Conservation (phyloP, 352 stramenopile species). For the Blastocystis sp. region DNA sequence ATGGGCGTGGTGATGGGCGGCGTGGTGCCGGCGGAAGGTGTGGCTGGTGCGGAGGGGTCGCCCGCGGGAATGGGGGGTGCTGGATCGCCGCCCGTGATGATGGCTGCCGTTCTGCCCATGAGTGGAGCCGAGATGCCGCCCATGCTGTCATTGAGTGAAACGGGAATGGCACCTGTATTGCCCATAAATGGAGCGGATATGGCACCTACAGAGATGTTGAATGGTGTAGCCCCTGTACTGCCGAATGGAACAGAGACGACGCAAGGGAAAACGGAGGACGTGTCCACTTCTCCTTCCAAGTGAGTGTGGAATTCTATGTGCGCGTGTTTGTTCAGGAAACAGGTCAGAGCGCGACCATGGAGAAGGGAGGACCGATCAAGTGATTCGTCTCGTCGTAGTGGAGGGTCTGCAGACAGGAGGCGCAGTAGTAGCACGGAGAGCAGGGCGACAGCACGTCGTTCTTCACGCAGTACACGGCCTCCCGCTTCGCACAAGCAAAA, state of each 20-base stretch:
- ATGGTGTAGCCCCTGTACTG: background rate
- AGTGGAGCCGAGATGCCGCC: background rate
- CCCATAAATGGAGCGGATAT: no score
- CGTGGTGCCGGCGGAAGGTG: background rate
- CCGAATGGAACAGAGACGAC: background rate
- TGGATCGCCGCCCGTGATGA: background rate
- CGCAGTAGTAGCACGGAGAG: constrained; percentile 49
- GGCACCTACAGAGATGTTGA: no score
- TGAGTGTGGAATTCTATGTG: background rate
- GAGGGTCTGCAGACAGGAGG: background rate
- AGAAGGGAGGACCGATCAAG: constrained; percentile 15
- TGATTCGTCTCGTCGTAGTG: constrained; percentile 5
- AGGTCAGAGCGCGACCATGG: background rate
- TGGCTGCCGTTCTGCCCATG: background rate
- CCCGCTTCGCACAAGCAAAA: background rate
- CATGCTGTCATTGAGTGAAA: background rate
- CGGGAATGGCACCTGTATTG: background rate
- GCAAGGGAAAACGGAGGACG: background rate
- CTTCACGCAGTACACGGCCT: constrained; percentile 17
- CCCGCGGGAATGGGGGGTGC: background rate
- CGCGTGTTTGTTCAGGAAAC: background rate
- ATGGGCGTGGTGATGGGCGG: constrained; percentile 6
- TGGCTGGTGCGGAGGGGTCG: background rate
- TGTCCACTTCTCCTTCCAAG: background rate
- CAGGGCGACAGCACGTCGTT: constrained; percentile 36